These are phyloP conservation scores for Malus hybrid DNA, from an alignment of 331 rosid genomes.

Conservation along the genomic window DNA sequence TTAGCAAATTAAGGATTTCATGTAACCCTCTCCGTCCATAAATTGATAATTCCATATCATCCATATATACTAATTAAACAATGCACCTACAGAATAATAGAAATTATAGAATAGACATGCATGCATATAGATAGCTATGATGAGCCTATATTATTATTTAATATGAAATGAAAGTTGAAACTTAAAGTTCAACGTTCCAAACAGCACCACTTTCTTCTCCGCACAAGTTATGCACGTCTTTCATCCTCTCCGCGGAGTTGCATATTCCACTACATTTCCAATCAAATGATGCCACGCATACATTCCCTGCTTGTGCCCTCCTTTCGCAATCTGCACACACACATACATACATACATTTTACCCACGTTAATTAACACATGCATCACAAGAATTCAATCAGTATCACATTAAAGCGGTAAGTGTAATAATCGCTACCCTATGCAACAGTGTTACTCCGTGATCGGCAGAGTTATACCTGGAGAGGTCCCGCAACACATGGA, in stretches of 20 bases:
- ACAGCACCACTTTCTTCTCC: conserved; percentile 64
- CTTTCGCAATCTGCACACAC: conserved; percentile 52
- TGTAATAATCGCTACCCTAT: no score
- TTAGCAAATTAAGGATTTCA: no score
- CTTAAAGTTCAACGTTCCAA: conserved; percentile 56
- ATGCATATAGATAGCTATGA: no score
- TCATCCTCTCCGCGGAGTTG: conserved; percentile 73
- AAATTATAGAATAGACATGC: no score
- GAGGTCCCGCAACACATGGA: conserved; percentile 89
- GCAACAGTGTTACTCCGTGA: background rate
- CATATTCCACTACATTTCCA: conserved; percentile 98
- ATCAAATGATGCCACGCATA: conserved; percentile 87
- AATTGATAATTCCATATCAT: no score
- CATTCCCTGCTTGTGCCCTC: conserved; percentile 63
- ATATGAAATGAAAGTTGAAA: background rate
- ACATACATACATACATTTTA: background rate
- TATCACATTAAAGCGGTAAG: background rate
- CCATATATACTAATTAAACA: no score
- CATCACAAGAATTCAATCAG: background rate
- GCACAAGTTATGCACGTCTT: conserved; percentile 52
- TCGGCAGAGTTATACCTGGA: background rate
- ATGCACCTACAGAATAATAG: no score
- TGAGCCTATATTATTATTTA: no score
- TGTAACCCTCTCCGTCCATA: no score
- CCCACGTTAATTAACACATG: background rate